Evolutionary conservation across 108 stramenopile species (phyloP), one percentile per base, ranked within the genome.

Genomic region (Hondaea fermentalgiana): DNA sequence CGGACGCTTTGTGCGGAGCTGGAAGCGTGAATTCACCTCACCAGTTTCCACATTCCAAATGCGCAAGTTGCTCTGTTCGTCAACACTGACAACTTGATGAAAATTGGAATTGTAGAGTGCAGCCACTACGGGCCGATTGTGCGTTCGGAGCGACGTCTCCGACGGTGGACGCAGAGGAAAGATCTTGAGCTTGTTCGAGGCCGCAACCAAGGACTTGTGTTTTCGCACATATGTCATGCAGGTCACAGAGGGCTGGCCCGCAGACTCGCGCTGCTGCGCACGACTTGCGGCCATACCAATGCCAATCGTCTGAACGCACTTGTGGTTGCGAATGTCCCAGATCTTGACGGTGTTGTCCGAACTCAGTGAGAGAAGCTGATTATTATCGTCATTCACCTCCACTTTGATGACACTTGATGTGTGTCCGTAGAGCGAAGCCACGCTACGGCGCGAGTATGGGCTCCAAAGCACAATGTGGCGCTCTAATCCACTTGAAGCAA

Each of bases 81-180:
- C 87, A 21, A 59, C 87, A 16, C 43, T 45, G 19, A 90, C 90
- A 5, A 90, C 92, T 90, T 92, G 91, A 16, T 91, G 72, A 60
- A 92, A 92, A 44, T 89, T 90, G 45, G 16, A 21, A 72, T 92
- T 91, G 91, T 91, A 91, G 35, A 92, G 49, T 3, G 92, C 91
- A 2, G 90, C 90, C 43, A 88, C 59, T 1, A 91, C 90, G 10
- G 92, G 83, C 16, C 88, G 87, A 19, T 91, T 88, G 59, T 92
- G 92, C 3, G 87, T 35, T 4, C 47, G 42, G 49, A 35, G 23
- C 87, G 59, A 57, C 42, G 35, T 89, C 45, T 58, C 83, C 8
- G 64, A 42, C 8, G 64, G 64, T 12, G 64, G 64, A 4, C 29
- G 55, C n/a, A 58, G 44, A 42, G 76, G 89, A 43, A 57, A 89